phyloP scores from a whole-genome alignment of 2,329 filamentous ascomycete genomes.

The Monosporascus sp. region DNA sequence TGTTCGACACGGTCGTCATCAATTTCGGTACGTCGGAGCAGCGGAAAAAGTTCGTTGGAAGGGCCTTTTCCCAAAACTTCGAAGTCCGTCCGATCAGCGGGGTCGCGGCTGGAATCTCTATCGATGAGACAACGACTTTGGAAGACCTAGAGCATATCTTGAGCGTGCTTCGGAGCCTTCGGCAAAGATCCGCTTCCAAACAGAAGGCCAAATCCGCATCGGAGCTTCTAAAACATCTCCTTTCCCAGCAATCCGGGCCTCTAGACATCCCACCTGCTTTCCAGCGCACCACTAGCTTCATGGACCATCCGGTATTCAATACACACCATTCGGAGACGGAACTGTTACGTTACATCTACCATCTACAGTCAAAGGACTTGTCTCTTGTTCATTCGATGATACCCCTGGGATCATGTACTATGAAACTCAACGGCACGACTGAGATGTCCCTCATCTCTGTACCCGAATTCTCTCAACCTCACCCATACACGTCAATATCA shows the following conservation, averaged over 20 bases:
- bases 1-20: constrained; percentile 80
- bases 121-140: constrained; percentile 68
- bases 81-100: constrained; percentile 59
- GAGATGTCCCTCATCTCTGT: constrained; percentile 87
- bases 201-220: constrained; percentile 19
- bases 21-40: constrained; percentile 42
- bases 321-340: constrained; percentile 92
- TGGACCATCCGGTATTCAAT: constrained; percentile 93
- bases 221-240: constrained; percentile 36
- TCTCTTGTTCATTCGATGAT: constrained; percentile 98
- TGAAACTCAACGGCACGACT: constrained; percentile 93
- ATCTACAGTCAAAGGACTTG: constrained; percentile 89
- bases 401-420: constrained; percentile 91
- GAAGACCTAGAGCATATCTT: constrained; percentile 34
- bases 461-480: constrained; percentile 69
- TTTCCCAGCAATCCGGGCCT: constrained; percentile 26
- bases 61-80: constrained; percentile 45
- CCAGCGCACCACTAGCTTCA: constrained; percentile 65
- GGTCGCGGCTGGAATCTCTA: constrained; percentile 63
- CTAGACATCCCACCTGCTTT: constrained; percentile 53
- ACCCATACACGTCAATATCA: constrained; percentile 68
- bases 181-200: neutral
- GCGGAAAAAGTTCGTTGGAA: constrained; percentile 45
- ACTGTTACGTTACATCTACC: constrained; percentile 86
- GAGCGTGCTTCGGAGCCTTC: constrained; percentile 6